A percentile compares a stretch with the other conserved stretches of the same genome.
Evolutionary conservation across 2,329 filamentous ascomycete species (phyloP).

Genomic region (Aspergillus sp.): DNA sequence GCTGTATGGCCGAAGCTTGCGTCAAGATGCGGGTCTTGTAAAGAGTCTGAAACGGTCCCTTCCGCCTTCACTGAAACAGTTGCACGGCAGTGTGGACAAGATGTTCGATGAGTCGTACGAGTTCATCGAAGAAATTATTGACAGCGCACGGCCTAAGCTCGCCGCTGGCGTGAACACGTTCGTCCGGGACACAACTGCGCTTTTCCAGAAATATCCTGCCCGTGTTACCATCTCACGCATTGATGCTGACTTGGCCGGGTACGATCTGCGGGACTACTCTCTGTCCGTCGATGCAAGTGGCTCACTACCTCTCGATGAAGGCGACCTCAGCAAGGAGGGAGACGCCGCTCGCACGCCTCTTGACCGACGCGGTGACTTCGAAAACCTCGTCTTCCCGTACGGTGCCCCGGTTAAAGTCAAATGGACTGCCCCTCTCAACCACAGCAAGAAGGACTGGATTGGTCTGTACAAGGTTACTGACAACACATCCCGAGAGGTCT

Average conservation of each 20-base stretch:
- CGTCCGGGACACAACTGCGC: constrained; percentile 80
- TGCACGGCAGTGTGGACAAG: constrained; percentile 83
- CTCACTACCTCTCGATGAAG: constrained; percentile 55
- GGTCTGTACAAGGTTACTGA: constrained; percentile 96
- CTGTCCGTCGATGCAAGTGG: constrained; percentile 72
- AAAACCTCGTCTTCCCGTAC: constrained; percentile 82
- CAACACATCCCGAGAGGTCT: constrained; percentile 82
- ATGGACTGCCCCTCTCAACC: constrained; percentile 87
- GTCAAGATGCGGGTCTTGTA: constrained; percentile 85
- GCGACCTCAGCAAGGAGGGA: constrained; percentile 74
- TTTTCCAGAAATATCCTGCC: constrained; percentile 89
- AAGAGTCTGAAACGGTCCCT: constrained; percentile 88
- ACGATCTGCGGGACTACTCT: constrained; percentile 79
- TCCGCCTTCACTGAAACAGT: constrained; percentile 79
- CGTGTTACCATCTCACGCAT: constrained; percentile 81
- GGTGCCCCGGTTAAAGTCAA: constrained; percentile 86
- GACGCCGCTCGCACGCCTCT: constrained; percentile 70
- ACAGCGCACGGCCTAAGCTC: constrained; percentile 81
- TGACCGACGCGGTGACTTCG: constrained; percentile 63
- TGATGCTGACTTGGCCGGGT: constrained; percentile 77
- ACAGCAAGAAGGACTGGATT: constrained; percentile 92
- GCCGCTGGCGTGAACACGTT: constrained; percentile 84
- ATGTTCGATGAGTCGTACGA: constrained; percentile 85
- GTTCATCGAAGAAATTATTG: constrained; percentile 88
- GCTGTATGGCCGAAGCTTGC: constrained; percentile 83